Evolutionary conservation across 2,329 filamentous ascomycete species (phyloP).

Genomic region (Helotiales sp.): DNA sequence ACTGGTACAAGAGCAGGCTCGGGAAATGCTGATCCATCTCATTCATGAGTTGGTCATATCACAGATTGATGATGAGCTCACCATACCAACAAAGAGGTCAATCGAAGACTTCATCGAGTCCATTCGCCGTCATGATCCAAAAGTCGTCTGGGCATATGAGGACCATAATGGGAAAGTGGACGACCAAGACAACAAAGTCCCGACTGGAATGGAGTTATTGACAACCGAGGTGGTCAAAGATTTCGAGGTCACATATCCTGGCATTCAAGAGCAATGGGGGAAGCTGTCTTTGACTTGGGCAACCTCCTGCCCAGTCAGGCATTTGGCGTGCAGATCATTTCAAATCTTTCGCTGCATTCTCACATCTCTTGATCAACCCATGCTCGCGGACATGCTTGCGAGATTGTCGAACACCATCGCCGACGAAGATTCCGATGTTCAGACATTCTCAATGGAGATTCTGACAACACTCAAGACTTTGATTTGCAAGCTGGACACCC

Average conservation of each 20-base stretch:
- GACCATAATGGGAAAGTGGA: constrained; percentile 83
- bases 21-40: constrained; percentile 96
- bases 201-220: constrained; percentile 83
- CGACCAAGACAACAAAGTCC: constrained; percentile 78
- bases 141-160: constrained; percentile 92
- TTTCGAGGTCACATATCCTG: constrained; percentile 82
- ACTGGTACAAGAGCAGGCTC: constrained; percentile 92
- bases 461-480: constrained; percentile 91
- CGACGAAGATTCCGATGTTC: constrained; percentile 90
- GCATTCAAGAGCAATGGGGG: constrained; percentile 89
- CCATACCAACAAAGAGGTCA: constrained; percentile 65
- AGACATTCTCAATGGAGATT: constrained; percentile 98
- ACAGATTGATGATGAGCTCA: constrained; percentile 71
- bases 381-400: constrained; percentile 96
- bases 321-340: constrained; percentile 95
- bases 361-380: constrained; percentile 85
- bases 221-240: constrained; percentile 82
- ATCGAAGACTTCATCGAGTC: constrained; percentile 89
- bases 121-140: constrained; percentile 81
- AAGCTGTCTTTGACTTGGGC: constrained; percentile 92
- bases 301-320: constrained; percentile 92
- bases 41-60: constrained; percentile 94
- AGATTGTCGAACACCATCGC: constrained; percentile 96
- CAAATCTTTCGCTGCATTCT: constrained; percentile 96
- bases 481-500: constrained; percentile 80